Evolutionary conservation across 208 protist species (phyloP), one percentile per base, ranked within the genome.

Genomic region (Tetramitus jugosus): DNA sequence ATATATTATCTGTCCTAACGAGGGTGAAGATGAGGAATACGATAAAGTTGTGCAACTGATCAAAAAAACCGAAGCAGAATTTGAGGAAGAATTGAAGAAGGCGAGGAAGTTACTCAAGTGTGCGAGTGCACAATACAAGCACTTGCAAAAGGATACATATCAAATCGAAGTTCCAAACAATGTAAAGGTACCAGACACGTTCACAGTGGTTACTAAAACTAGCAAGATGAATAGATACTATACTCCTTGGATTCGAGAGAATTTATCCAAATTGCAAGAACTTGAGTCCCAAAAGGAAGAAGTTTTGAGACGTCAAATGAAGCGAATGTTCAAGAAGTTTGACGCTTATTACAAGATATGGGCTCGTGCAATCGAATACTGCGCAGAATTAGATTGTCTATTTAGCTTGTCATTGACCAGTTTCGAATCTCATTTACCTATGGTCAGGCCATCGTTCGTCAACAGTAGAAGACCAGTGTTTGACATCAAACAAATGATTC

Each of bases 1-100:
- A 20, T 87, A 88, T 7, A 23, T 91, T 65, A 49, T 49, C 14
- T 17, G 4, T 49, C 45, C 45, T 17, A 49, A 49, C 4, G 45
- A 49, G 4, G 45, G 14, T 49, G 45, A 49, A 49, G 4, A 17
- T 49, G 14, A 17, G 4, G 45, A 49, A 49, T 49, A 49, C 14
- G 14, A 49, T 4, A 49, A 49, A 17, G 4, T 14, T 17, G 14
- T 17, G 45, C 4, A 49, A 17, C 45, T 17, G 4, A 14, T 17
- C 4, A 49, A 49, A 49, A 17, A 17, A 49, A 49, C 14, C 14
- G 14, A 49, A 17, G 45, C 4, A 49, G 45, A 49, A 49, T 49
- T 49, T 49, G 45, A 49, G 14, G 14, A 49, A 49, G 4, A 49
- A 17, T 49, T 49, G 45, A 49, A 49, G 4, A 49, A 49, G 14